These are phyloP conservation scores for Melocanna baccifera DNA, from an alignment of 176 grass and related monocot species.

Conservation along the genomic window DNA sequence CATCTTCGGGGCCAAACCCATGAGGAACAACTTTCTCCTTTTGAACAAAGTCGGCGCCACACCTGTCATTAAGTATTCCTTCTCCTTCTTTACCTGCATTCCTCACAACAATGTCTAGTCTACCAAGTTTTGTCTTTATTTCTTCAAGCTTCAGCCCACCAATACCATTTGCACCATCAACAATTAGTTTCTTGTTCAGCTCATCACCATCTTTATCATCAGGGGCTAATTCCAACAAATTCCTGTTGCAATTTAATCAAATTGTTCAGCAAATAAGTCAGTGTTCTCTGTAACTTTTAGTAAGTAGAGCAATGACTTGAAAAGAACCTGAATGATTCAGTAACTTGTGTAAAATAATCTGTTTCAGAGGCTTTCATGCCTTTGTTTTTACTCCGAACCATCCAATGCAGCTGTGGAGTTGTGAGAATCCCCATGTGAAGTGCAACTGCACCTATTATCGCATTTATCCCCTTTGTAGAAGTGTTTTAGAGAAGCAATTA, in stretches of 20 bases:
- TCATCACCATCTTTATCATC: constrained; percentile 31
- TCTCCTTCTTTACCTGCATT: constrained; percentile 78
- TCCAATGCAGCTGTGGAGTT: constrained; percentile 93
- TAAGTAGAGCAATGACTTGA: background rate
- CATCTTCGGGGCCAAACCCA: constrained; percentile 59
- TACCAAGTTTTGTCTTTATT: constrained; percentile 49
- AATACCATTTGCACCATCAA: constrained; percentile 91
- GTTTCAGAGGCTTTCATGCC: constrained; percentile 51
- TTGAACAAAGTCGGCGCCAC: constrained; percentile 96
- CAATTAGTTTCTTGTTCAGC: constrained; percentile 52
- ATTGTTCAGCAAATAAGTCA: background rate
- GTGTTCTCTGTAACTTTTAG: background rate
- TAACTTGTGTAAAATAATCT: constrained; percentile 76
- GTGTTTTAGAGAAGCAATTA: constrained; percentile 21
- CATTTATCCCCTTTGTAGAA: constrained; percentile 63
- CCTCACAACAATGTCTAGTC: constrained; percentile 59
- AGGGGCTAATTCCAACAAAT: constrained; percentile 60
- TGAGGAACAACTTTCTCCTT: constrained; percentile 76
- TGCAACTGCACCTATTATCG: constrained; percentile 58
- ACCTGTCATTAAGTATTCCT: constrained; percentile 85
- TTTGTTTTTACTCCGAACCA: constrained; percentile 75
- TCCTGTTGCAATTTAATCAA: constrained; percentile 11
- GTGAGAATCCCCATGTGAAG: constrained; percentile 83
- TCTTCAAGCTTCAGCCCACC: constrained; percentile 74
- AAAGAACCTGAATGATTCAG: constrained; percentile 70